Percentiles rank a stretch among this genome's conserved stretches.
Evolutionary conservation across 805 yeast genomes (phyloP).

Genomic region (Tetrapisispora fleetii): DNA sequence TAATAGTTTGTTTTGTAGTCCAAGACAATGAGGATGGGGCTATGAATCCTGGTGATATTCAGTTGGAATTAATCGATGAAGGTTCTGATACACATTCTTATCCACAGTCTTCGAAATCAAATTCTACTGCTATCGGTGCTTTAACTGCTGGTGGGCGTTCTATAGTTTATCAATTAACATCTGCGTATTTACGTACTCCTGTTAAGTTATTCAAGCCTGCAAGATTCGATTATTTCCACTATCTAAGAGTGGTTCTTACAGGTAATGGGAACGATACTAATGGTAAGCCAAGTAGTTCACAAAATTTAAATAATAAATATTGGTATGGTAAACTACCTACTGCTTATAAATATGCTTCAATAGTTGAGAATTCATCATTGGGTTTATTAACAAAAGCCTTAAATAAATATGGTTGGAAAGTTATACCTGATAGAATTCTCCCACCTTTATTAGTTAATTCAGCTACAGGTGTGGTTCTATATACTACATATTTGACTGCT

Average conservation of each 20-base stretch:
- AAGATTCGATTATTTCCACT: conserved; percentile 74
- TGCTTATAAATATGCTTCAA: background rate
- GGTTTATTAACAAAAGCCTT: conserved; percentile 67
- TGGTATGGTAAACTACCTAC: background rate
- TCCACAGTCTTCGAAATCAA: background rate
- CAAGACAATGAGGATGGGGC: background rate
- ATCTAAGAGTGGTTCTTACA: conserved; percentile 43
- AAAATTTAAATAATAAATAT: conserved; percentile 12
- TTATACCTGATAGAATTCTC: conserved; percentile 65
- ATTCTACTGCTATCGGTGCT: conserved; percentile 49
- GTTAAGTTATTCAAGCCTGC: conserved; percentile 86
- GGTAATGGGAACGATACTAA: conserved; percentile 7
- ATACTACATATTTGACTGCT: conserved; percentile 65
- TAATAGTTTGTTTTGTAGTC: too few relatives aligned
- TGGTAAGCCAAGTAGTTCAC: background rate
- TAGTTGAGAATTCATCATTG: conserved; percentile 59
- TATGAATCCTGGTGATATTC: background rate
- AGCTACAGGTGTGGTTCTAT: conserved; percentile 76
- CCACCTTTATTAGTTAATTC: conserved; percentile 88
- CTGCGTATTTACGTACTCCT: conserved; percentile 70
- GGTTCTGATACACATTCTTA: background rate
- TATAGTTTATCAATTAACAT: conserved; percentile 62
- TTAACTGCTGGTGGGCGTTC: conserved; percentile 84
- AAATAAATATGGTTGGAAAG: conserved; percentile 72
- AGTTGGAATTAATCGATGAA: background rate